phyloP scores from a whole-genome alignment of 148 eudicot genomes.

The Nepenthes mirabilis region DNA sequence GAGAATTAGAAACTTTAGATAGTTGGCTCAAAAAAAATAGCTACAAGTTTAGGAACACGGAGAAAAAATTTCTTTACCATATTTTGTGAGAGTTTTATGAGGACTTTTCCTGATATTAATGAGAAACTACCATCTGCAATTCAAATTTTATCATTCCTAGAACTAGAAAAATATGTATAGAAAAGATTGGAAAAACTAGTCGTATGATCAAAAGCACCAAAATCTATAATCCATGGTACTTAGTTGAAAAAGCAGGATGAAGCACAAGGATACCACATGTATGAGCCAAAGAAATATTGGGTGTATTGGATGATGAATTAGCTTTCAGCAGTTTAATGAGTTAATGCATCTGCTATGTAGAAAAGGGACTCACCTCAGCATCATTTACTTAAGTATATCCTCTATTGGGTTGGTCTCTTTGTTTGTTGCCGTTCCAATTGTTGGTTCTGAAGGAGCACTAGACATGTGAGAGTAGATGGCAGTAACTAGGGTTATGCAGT shows the following conservation, averaged over 20 bases:
- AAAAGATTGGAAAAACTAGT: neutral
- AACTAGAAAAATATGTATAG: neutral
- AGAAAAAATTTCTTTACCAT: neutral
- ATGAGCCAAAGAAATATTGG: neutral
- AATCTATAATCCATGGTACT: constrained; percentile 1
- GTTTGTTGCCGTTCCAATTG: too few species aligned
- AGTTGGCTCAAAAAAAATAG: constrained; percentile 5
- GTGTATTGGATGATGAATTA: neutral
- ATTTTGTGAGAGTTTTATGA: neutral
- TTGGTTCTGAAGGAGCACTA: too few species aligned
- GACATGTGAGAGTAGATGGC: too few species aligned
- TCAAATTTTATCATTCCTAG: constrained; percentile 1
- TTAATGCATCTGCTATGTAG: too few species aligned
- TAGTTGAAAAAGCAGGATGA: neutral
- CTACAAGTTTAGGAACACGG: neutral
- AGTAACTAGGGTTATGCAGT: too few species aligned
- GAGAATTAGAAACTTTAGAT: constrained; percentile 1
- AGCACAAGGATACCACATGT: neutral
- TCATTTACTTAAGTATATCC: too few species aligned
- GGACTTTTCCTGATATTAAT: neutral
- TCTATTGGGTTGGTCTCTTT: too few species aligned
- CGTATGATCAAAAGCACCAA: neutral
- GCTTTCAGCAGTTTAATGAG: neutral
- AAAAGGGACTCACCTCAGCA: too few species aligned
- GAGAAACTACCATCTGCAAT: constrained; percentile 5